Base-by-base conservation (phyloP, 768 basidiomycete species). In the Hypholoma sublateritium region DNA sequence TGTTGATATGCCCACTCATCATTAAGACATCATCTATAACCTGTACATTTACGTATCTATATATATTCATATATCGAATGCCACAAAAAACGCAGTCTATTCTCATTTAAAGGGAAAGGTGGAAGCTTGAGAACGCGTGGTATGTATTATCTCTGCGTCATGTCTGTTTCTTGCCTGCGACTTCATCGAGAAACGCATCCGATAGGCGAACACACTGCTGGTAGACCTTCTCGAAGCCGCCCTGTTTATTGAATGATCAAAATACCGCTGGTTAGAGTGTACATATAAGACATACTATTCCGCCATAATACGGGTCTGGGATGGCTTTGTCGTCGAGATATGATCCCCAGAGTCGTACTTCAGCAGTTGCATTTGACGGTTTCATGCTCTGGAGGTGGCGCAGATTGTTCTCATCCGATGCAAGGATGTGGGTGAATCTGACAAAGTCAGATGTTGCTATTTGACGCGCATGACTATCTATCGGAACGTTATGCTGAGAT, bases 231-330 rank as follows among this genome's bases (percentile, higher is more conserved):
- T 94, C 91, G 59, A 96, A 96, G 2, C 81, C 90, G 57, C 74
- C 73, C 86, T 88, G 63, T 50, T 44, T 16, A 24, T 25, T 13
- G 37, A 25, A 32, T 32, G 28, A 9, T 32, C 28, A 32, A 32
- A 9, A 32, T 32, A 32, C 9, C 2, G 9, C 28, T 32, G 28
- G 9, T 5, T 32, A 41, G 14, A 41, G 17, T 41, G 13, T 41
- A 14, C 21, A 42, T 58, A 46, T 19, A 39, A 50, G 17, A 71
- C 83, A 66, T 67, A 88, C 86, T 28, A 77, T 73, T 34, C 83
- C 83, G 12, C 86, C 89, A 59, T 91, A 94, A 69, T 94, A 96
- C 5, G 95, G 95, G 69, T 96, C 95, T 11, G 79, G 77, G 59
- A 97, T 93, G 16, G 86, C 78, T 64, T 80, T 80, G 46, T 77